These are phyloP conservation scores for Colletotrichum kahawae DNA, from an alignment of 2,329 filamentous ascomycete species.

Conservation along the genomic window DNA sequence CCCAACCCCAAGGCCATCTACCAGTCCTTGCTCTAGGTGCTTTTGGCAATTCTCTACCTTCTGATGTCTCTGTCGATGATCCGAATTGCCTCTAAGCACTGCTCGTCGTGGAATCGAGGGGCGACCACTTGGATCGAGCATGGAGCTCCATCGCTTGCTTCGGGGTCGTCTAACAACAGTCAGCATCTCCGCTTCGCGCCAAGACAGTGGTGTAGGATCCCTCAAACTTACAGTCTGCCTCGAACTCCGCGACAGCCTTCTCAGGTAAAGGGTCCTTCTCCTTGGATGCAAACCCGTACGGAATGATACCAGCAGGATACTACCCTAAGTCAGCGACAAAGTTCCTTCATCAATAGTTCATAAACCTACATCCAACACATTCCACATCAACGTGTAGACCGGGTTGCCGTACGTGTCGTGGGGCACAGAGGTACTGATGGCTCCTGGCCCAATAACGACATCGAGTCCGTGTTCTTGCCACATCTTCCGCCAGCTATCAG, in stretches of 20 bases:
- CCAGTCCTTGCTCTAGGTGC: background rate
- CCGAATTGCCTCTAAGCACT: constrained; percentile 38
- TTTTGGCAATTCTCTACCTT: background rate
- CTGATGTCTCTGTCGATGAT: constrained; percentile 31
- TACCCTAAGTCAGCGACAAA: constrained; percentile 21
- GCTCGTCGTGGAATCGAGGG: constrained; percentile 51
- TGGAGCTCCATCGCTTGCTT: constrained; percentile 45
- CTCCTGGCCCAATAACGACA: constrained; percentile 51
- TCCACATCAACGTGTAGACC: constrained; percentile 54
- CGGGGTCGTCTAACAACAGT: constrained; percentile 40
- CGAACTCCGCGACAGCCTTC: constrained; percentile 31
- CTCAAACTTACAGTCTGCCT: constrained; percentile 37
- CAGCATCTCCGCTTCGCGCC: background rate
- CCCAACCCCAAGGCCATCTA: background rate
- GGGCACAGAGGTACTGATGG: constrained; percentile 53
- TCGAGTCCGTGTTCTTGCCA: constrained; percentile 51
- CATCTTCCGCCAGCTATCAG: constrained; percentile 43
- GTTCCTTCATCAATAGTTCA: background rate
- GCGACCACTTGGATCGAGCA: constrained; percentile 52
- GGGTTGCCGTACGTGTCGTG: constrained; percentile 55
- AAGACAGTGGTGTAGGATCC: background rate
- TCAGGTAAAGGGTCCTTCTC: constrained; percentile 36
- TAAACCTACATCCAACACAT: constrained; percentile 53
- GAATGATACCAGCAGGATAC: constrained; percentile 57
- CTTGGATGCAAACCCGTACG: constrained; percentile 46